These are phyloP conservation scores for Sugiyamaella marilandica DNA, from an alignment of 805 yeast species.

Conservation along the genomic window DNA sequence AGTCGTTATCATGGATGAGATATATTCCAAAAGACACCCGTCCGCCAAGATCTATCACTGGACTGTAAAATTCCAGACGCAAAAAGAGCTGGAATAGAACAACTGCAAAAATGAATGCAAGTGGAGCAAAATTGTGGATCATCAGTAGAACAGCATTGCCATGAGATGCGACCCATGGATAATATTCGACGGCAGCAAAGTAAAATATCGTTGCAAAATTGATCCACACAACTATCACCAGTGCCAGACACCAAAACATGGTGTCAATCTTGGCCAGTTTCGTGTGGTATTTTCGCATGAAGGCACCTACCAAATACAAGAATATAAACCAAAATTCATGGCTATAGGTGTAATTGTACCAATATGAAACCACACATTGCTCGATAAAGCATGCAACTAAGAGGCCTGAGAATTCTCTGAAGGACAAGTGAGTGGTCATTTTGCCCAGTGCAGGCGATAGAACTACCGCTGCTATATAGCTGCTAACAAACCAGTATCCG, in stretches of 20 bases:
- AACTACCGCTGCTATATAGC: not conserved
- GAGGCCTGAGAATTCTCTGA: conserved; percentile 2
- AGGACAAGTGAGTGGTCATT: not conserved
- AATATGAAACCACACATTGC: not conserved
- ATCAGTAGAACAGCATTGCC: conserved; percentile 1
- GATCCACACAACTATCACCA: not conserved
- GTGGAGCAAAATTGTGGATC: not conserved
- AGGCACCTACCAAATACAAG: conserved; percentile 3
- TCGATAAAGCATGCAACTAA: not conserved
- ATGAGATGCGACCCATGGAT: not conserved
- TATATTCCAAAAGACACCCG: conserved; percentile 6
- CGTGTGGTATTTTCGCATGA: not conserved
- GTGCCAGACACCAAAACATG: not conserved
- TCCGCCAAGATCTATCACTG: not conserved
- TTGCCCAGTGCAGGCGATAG: conserved; percentile 1
- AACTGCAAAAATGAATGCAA: not conserved
- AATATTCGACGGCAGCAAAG: not conserved
- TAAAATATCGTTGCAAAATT: not conserved
- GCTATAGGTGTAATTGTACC: not conserved
- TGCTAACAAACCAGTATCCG: conserved; percentile 9
- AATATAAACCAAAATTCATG: conserved; percentile 1
- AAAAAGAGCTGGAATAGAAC: not conserved
- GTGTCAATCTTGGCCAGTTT: not conserved
- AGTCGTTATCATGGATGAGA: conserved; percentile 6
- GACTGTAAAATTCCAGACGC: not conserved